Conservation (phyloP, 768 basidiomycete genomes). For the Leccinellum rugosiceps region DNA sequence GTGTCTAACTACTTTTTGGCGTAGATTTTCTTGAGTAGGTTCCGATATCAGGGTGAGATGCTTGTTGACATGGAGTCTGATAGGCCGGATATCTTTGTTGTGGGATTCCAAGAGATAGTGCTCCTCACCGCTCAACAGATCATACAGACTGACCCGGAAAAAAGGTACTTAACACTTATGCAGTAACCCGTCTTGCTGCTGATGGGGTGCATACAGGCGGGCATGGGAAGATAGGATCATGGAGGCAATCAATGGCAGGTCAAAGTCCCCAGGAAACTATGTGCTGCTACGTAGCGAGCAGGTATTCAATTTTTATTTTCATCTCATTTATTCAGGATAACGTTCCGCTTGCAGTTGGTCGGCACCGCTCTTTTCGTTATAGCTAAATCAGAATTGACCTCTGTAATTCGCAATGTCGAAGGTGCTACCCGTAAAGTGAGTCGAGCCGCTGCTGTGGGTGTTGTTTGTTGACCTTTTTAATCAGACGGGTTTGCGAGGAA, state of each 20-base stretch:
- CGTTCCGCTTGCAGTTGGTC: slow-evolving; percentile 62
- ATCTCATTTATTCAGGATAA: neutral
- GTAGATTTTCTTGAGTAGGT: slow-evolving; percentile 20
- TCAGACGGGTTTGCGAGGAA: slow-evolving; percentile 85
- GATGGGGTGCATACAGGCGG: slow-evolving; percentile 46
- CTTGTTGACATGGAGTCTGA: slow-evolving; percentile 15
- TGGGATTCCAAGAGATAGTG: slow-evolving; percentile 97
- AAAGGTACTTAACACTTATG: slow-evolving; percentile 51
- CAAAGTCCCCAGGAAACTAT: slow-evolving; percentile 69
- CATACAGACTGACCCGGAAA: slow-evolving; percentile 92
- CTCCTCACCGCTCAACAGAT: slow-evolving; percentile 98
- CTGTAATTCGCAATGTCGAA: slow-evolving; percentile 88
- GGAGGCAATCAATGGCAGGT: slow-evolving; percentile 70
- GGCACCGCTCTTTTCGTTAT: slow-evolving; percentile 89
- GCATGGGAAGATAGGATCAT: slow-evolving; percentile 84
- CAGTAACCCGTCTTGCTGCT: neutral
- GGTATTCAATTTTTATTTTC: slow-evolving; percentile 37
- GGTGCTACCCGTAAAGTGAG: slow-evolving; percentile 86
- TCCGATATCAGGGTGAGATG: slow-evolving; percentile 15
- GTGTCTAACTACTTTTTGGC: slow-evolving; percentile 2
- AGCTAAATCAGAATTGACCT: slow-evolving; percentile 72
- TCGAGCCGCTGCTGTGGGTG: neutral
- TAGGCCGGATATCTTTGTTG: slow-evolving; percentile 85
- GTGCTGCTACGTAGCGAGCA: slow-evolving; percentile 90
- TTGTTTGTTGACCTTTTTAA: slow-evolving; percentile 1